phyloP scores from a whole-genome alignment of 352 stramenopile genomes.

The Peronospora belbahrii region DNA sequence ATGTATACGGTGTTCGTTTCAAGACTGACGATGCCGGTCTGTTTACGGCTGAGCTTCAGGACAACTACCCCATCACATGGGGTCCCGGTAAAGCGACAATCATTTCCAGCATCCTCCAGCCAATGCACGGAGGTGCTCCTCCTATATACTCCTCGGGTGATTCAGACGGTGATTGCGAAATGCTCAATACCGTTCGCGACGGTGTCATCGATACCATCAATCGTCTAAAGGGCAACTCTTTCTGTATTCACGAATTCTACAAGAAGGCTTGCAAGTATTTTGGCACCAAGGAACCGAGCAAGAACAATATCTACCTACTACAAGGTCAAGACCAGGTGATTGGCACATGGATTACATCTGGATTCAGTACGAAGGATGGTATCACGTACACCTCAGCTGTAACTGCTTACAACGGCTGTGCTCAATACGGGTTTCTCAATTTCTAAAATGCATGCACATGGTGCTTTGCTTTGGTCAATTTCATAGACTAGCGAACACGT shows the following conservation, averaged over 20 bases:
- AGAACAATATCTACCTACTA: conserved; percentile 46
- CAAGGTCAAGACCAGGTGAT: conserved; percentile 55
- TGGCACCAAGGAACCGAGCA: conserved; percentile 26
- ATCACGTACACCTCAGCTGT: conserved; percentile 25
- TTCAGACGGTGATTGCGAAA: conserved; percentile 52
- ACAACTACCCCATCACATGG: conserved; percentile 62
- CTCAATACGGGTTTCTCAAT: background rate
- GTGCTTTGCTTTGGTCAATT: too few relatives aligned
- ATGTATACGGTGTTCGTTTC: conserved; percentile 57
- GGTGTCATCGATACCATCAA: conserved; percentile 61
- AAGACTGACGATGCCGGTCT: conserved; percentile 25
- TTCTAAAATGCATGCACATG: too few relatives aligned
- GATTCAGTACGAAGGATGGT: conserved; percentile 53
- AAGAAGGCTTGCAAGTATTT: conserved; percentile 51
- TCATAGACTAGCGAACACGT: too few relatives aligned
- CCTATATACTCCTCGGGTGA: conserved; percentile 51
- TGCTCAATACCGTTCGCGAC: conserved; percentile 48
- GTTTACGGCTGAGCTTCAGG: conserved; percentile 37
- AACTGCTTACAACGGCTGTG: background rate
- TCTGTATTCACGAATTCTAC: conserved; percentile 61
- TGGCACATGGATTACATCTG: conserved; percentile 55
- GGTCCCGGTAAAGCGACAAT: conserved; percentile 46
- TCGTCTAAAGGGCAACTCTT: conserved; percentile 34
- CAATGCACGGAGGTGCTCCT: conserved; percentile 35
- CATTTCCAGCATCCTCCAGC: conserved; percentile 39